These are phyloP conservation scores for Elaeagnus macrophylla DNA, from an alignment of 306 rosid species.

Conservation along the genomic window DNA sequence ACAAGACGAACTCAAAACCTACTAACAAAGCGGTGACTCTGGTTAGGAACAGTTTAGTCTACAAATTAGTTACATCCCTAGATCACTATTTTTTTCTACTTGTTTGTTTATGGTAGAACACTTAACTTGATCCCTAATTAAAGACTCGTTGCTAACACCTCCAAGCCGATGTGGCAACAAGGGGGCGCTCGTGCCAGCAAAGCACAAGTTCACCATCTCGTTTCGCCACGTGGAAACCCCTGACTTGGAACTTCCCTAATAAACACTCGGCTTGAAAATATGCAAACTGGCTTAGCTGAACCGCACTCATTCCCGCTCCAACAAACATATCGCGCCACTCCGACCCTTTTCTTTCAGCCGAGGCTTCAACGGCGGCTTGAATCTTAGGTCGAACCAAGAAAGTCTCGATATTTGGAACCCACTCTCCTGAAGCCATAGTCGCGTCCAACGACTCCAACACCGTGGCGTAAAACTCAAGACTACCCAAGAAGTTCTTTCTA, in stretches of 20 bases:
- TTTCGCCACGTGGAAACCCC: conserved; percentile 75
- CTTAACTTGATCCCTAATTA: too few species aligned
- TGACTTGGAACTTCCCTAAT: conserved; percentile 55
- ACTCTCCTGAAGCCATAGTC: conserved; percentile 37
- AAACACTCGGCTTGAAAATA: conserved; percentile 77
- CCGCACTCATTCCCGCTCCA: conserved; percentile 73
- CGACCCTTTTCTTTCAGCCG: conserved; percentile 28
- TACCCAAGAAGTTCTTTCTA: conserved; percentile 43
- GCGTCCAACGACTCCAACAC: conserved; percentile 76
- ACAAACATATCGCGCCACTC: conserved; percentile 59
- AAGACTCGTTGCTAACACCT: conserved; percentile 29
- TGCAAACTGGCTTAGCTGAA: conserved; percentile 68
- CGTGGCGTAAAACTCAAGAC: conserved; percentile 55
- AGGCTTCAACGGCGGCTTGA: conserved; percentile 45
- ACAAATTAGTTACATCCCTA: too few species aligned
- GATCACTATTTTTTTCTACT: too few species aligned
- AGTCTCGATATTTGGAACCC: conserved; percentile 58
- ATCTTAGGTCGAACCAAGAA: conserved; percentile 49
- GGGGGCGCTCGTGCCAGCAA: conserved; percentile 62
- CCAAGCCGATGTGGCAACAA: conserved; percentile 79
- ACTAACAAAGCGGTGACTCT: too few species aligned
- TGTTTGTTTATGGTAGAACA: too few species aligned
- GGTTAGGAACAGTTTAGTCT: too few species aligned
- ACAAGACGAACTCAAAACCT: too few species aligned
- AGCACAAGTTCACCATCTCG: conserved; percentile 76